phyloP scores from a whole-genome alignment of 768 basidiomycete genomes.

The Pulveroboletus sp. region DNA sequence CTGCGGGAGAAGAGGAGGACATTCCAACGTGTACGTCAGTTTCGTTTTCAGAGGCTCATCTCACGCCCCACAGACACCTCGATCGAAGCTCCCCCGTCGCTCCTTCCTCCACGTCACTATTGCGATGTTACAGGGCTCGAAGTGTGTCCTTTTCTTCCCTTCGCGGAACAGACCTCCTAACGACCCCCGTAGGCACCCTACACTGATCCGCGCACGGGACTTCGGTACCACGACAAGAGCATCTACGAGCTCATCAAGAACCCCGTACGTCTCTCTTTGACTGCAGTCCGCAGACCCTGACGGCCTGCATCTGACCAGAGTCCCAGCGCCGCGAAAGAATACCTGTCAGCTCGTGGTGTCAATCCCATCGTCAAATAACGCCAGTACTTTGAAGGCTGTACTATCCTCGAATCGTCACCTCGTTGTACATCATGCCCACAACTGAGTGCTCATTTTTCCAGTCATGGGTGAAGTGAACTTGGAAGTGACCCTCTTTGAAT shows the following conservation, averaged over 20 bases:
- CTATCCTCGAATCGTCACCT: no score
- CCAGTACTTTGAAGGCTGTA: no score
- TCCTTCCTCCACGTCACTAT: constrained; percentile 70
- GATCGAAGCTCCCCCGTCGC: constrained; percentile 81
- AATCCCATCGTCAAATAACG: constrained; percentile 45
- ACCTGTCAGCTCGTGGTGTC: constrained; percentile 56
- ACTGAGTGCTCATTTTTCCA: no score
- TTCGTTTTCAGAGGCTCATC: neutral
- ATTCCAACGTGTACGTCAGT: constrained; percentile 60
- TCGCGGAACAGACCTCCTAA: neutral
- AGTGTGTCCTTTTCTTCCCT: constrained; percentile 34
- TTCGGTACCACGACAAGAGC: constrained; percentile 82
- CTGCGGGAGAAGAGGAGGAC: constrained; percentile 46
- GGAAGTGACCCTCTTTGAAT: no score
- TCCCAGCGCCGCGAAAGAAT: constrained; percentile 68
- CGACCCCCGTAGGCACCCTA: constrained; percentile 63
- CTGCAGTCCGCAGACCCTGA: neutral
- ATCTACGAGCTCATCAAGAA: constrained; percentile 80
- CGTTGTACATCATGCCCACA: no score
- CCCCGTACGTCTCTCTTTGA: constrained; percentile 42
- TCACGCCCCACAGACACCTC: constrained; percentile 54
- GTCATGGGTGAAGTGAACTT: no score
- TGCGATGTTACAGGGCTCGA: constrained; percentile 88
- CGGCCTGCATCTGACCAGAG: constrained; percentile 35
- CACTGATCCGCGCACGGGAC: constrained; percentile 74